These are phyloP conservation scores for Pichia cactophila DNA, from an alignment of 1,139 yeast genomes.

Conservation along the genomic window DNA sequence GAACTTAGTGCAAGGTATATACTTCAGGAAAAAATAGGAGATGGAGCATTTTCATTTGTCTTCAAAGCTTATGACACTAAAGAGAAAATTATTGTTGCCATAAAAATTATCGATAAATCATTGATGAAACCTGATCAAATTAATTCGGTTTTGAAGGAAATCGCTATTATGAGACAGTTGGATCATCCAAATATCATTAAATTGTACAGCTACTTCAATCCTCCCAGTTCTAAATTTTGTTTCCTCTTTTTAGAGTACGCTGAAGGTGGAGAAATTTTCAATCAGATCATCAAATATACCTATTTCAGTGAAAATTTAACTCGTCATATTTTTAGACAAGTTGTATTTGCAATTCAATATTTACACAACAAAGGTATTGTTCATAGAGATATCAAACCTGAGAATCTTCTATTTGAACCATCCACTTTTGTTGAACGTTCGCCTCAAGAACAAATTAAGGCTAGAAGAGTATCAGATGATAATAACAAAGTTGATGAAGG, in stretches of 20 bases:
- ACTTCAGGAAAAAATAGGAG: slow-evolving; percentile 41
- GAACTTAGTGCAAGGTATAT: slow-evolving; percentile 30
- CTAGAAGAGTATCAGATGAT: slow-evolving; percentile 67
- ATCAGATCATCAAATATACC: slow-evolving; percentile 69
- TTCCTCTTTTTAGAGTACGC: slow-evolving; percentile 49
- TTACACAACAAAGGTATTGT: slow-evolving; percentile 84
- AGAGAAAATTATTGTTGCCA: slow-evolving; percentile 35
- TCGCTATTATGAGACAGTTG: slow-evolving; percentile 50
- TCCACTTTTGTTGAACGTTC: slow-evolving; percentile 49
- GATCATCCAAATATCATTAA: slow-evolving; percentile 43
- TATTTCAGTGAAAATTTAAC: slow-evolving; percentile 83
- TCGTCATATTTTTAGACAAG: slow-evolving; percentile 80
- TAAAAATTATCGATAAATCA: slow-evolving; percentile 48
- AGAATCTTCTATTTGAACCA: slow-evolving; percentile 78
- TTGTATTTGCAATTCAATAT: slow-evolving; percentile 74
- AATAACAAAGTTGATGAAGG: slow-evolving; percentile 81
- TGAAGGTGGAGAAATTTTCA: slow-evolving; percentile 42
- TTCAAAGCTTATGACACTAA: slow-evolving; percentile 41
- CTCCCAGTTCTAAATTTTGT: slow-evolving; percentile 35
- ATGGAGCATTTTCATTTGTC: slow-evolving; percentile 54
- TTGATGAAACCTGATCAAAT: slow-evolving; percentile 49
- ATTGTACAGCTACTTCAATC: slow-evolving; percentile 43
- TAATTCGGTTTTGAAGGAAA: slow-evolving; percentile 50
- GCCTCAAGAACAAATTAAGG: slow-evolving; percentile 29
- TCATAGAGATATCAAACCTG: slow-evolving; percentile 94